Percentiles rank a stretch among this genome's conserved stretches.
These are phyloP conservation scores for Thuja plicata DNA, from an alignment of 83 land plant genomes.

Conservation along the genomic window DNA sequence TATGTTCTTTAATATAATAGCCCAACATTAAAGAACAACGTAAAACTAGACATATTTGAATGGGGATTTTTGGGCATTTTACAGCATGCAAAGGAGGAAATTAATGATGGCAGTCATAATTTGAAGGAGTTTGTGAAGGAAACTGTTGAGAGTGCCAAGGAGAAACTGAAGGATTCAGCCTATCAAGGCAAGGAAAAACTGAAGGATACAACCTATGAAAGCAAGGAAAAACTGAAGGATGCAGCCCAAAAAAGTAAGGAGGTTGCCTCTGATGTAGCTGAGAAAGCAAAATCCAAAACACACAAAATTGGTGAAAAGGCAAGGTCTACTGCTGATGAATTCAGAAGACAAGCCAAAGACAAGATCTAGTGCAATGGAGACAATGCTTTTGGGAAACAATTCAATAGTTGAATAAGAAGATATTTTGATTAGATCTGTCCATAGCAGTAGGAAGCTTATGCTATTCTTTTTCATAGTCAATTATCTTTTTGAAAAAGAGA, in stretches of 20 bases:
- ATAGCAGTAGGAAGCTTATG: no score
- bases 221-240: not conserved
- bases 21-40: not conserved
- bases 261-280: not conserved
- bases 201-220: not conserved
- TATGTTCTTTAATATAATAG: not conserved
- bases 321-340: constrained; percentile 11
- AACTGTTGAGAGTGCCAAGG: not conserved
- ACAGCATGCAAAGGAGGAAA: not conserved
- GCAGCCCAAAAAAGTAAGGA: not conserved
- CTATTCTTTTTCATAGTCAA: no score
- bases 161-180: not conserved
- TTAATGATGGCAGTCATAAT: not conserved
- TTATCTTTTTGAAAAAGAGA: no score
- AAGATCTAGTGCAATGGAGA: not conserved
- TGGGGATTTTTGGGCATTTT: not conserved
- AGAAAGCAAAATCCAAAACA: not conserved
- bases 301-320: not conserved
- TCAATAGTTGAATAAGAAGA: no score
- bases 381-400: no score
- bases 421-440: no score
- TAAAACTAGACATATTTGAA: not conserved
- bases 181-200: not conserved
- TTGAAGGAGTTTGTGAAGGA: not conserved
- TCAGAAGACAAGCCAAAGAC: constrained; percentile 2